Conservation (phyloP, 2,329 filamentous ascomycete species). For the Penicillium sp. region DNA sequence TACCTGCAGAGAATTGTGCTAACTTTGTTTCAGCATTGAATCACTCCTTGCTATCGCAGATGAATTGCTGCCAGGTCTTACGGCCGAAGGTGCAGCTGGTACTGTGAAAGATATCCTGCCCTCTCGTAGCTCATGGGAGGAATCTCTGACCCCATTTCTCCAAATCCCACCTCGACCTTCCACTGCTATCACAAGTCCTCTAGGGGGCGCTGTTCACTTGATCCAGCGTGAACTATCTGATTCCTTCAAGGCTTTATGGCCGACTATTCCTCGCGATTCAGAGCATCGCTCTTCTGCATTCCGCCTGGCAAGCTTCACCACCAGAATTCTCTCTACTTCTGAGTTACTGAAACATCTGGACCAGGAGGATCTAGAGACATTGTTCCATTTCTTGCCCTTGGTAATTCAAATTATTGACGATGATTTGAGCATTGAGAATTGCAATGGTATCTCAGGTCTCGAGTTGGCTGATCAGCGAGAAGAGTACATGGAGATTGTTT, state of each 20-base stretch:
- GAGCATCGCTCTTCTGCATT: constrained; percentile 70
- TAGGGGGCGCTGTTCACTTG: constrained; percentile 70
- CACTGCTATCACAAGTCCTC: constrained; percentile 68
- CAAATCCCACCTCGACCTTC: constrained; percentile 49
- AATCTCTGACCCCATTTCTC: constrained; percentile 57
- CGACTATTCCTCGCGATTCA: constrained; percentile 57
- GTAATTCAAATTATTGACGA: constrained; percentile 58
- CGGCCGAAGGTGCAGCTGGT: constrained; percentile 27
- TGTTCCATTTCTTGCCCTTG: constrained; percentile 54
- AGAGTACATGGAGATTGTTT: constrained; percentile 54
- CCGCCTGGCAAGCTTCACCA: constrained; percentile 71
- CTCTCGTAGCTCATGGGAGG: constrained; percentile 61
- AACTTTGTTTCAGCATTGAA: constrained; percentile 46
- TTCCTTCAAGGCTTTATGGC: constrained; percentile 22
- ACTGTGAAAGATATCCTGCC: constrained; percentile 58
- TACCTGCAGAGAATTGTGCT: constrained; percentile 17
- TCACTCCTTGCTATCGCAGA: constrained; percentile 56
- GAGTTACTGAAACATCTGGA: constrained; percentile 35
- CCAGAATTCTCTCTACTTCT: constrained; percentile 53
- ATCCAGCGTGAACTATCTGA: constrained; percentile 41
- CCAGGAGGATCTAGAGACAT: constrained; percentile 34
- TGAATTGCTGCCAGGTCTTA: constrained; percentile 44
- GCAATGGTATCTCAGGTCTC: constrained; percentile 53
- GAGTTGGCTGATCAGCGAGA: constrained; percentile 50
- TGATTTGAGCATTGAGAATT: constrained; percentile 56